phyloP scores from a whole-genome alignment of 371 early-diverging fungal genomes.

The Gilbertella persicaria region DNA sequence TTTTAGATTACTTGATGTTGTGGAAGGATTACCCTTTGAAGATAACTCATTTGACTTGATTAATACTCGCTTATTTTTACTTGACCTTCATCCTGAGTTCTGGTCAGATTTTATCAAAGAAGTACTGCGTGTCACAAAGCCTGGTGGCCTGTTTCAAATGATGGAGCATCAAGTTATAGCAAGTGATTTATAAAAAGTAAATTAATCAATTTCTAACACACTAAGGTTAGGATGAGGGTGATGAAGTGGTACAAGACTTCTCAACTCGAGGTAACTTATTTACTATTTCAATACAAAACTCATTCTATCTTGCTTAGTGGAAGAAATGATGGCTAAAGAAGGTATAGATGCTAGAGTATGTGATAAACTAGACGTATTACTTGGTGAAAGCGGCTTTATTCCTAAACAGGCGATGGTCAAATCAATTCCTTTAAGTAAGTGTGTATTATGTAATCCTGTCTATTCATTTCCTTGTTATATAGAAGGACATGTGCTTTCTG shows the following conservation, averaged over 20 bases:
- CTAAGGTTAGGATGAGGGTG: no score
- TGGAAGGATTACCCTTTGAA: constrained; percentile 38
- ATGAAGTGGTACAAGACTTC: no score
- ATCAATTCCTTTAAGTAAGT: neutral
- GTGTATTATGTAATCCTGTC: no score
- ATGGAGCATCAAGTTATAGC: constrained; percentile 30
- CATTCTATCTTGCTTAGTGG: no score
- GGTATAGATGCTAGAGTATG: neutral
- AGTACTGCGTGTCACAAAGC: constrained; percentile 36
- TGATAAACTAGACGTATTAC: neutral
- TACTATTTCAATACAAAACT: no score
- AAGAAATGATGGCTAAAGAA: no score
- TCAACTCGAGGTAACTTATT: no score
- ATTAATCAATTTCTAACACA: no score
- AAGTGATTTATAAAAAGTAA: neutral
- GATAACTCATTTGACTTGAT: constrained; percentile 48
- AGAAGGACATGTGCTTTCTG: neutral
- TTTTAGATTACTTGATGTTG: constrained; percentile 41
- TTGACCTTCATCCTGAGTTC: constrained; percentile 7
- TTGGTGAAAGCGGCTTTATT: neutral
- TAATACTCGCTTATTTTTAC: constrained; percentile 35
- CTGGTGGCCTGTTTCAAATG: constrained; percentile 44
- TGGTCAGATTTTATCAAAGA: constrained; percentile 17
- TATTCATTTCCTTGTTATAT: neutral
- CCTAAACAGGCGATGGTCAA: neutral